Evolutionary conservation across 306 rosid species (phyloP).

Genomic region (Betula pendula): DNA sequence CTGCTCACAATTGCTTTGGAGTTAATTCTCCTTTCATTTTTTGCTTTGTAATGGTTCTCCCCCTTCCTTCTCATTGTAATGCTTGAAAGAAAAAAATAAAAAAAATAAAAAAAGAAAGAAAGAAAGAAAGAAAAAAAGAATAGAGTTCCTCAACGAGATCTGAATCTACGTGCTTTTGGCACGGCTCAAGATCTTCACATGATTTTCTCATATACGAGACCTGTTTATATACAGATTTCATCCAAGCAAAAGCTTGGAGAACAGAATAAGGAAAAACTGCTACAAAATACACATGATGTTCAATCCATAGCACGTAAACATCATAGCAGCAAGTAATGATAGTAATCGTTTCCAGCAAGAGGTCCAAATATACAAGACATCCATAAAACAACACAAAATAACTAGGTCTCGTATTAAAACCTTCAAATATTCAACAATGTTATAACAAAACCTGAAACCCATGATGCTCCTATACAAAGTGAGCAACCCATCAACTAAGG

Average conservation of each 20-base stretch:
- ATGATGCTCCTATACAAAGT: constrained; percentile 31
- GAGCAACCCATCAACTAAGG: constrained; percentile 36
- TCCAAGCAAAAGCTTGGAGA: background rate
- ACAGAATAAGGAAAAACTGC: background rate
- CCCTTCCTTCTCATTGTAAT: no score
- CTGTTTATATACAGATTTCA: no score
- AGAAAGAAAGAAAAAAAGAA: no score
- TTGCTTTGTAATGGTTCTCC: no score
- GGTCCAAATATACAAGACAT: background rate
- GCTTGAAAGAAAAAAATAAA: no score
- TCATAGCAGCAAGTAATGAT: no score
- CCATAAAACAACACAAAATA: background rate
- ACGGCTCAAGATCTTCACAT: background rate
- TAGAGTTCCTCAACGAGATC: no score
- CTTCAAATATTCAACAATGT: background rate
- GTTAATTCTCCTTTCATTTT: no score
- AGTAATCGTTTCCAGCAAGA: background rate
- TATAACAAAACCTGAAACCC: background rate
- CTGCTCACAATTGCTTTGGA: no score
- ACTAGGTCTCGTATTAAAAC: background rate
- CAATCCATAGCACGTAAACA: background rate
- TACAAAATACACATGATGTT: background rate
- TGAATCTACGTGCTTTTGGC: background rate
- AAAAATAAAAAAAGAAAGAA: no score
- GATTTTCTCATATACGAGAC: background rate